Conservation (phyloP, 2,329 filamentous ascomycete genomes). For the Aspergillus chevalieri region DNA sequence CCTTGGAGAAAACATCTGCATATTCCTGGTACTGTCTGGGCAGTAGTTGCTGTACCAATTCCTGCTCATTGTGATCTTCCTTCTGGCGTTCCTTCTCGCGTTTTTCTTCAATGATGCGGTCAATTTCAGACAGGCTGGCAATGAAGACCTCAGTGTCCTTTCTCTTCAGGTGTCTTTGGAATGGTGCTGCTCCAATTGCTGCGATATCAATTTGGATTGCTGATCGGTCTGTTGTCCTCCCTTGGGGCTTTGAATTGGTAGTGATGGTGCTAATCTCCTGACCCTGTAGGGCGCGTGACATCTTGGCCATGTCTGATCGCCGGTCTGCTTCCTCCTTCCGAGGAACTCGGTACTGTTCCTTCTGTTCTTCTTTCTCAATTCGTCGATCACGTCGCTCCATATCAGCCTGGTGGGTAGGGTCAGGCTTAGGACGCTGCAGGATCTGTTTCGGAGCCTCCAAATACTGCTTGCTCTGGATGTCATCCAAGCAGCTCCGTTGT, state of each 20-base stretch:
- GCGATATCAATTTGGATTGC: not conserved
- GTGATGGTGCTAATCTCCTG: too few relatives aligned
- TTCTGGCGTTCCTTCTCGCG: not conserved
- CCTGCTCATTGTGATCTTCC: not conserved
- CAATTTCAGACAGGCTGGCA: not conserved
- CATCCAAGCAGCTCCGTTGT: not conserved
- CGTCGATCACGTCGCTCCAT: not conserved
- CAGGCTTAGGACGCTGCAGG: not conserved
- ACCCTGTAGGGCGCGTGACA: not conserved
- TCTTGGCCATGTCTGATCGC: not conserved
- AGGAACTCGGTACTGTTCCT: not conserved
- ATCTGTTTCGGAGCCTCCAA: not conserved
- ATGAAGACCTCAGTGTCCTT: not conserved
- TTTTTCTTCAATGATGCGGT: not conserved
- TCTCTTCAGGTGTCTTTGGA: not conserved
- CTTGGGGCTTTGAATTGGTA: too few relatives aligned
- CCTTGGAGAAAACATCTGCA: not conserved
- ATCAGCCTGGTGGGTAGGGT: not conserved
- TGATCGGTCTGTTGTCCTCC: too few relatives aligned
- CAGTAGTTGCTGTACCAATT: not conserved
- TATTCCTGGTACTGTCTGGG: not conserved
- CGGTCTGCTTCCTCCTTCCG: not conserved
- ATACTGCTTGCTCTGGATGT: not conserved
- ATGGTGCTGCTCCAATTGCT: not conserved
- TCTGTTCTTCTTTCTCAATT: not conserved